Percentiles rank a stretch among this genome's conserved stretches.
Conservation (phyloP, 345 rosid species). For the Eucalyptus polybractea region DNA sequence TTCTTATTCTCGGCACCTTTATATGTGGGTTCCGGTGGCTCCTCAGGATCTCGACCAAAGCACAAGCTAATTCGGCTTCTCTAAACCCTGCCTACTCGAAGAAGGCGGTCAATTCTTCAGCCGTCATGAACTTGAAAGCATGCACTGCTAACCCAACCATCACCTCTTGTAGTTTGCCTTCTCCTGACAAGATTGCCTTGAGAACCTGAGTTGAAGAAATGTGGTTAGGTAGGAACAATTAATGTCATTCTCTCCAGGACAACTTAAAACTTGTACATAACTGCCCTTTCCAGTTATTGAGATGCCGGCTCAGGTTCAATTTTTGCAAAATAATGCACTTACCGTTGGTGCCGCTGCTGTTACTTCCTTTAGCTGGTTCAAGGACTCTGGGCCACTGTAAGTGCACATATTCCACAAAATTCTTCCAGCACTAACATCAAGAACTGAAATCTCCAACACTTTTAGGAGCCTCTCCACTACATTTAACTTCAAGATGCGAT, state of each 20-base stretch:
- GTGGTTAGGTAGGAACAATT: not conserved
- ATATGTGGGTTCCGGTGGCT: too few relatives aligned
- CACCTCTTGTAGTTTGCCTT: slow-evolving; percentile 69
- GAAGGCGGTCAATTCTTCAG: slow-evolving; percentile 8
- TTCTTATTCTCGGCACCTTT: too few relatives aligned
- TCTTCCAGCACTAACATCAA: slow-evolving; percentile 57
- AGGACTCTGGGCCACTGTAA: slow-evolving; percentile 11
- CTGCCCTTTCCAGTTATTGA: not conserved
- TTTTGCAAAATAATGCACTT: slow-evolving; percentile 2
- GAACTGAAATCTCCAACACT: slow-evolving; percentile 35
- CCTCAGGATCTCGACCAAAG: too few relatives aligned
- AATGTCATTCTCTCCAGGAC: not conserved
- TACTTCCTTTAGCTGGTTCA: slow-evolving; percentile 29
- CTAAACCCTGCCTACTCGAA: rapidly evolving
- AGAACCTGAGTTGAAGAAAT: slow-evolving; percentile 34
- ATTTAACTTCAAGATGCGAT: slow-evolving; percentile 38
- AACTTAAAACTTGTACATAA: not conserved
- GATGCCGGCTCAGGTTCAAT: not conserved
- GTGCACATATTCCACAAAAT: slow-evolving; percentile 51
- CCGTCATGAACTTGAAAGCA: slow-evolving; percentile 41
- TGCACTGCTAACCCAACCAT: slow-evolving; percentile 57
- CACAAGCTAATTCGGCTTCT: too few relatives aligned
- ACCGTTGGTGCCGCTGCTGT: slow-evolving; percentile 53
- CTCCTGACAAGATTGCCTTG: slow-evolving; percentile 35
- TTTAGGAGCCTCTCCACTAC: slow-evolving; percentile 27